A percentile compares a stretch with the other conserved stretches of the same genome.
Evolutionary conservation across 2,329 filamentous ascomycete species (phyloP).

Genomic region (Hymenoscyphus fructigenus): DNA sequence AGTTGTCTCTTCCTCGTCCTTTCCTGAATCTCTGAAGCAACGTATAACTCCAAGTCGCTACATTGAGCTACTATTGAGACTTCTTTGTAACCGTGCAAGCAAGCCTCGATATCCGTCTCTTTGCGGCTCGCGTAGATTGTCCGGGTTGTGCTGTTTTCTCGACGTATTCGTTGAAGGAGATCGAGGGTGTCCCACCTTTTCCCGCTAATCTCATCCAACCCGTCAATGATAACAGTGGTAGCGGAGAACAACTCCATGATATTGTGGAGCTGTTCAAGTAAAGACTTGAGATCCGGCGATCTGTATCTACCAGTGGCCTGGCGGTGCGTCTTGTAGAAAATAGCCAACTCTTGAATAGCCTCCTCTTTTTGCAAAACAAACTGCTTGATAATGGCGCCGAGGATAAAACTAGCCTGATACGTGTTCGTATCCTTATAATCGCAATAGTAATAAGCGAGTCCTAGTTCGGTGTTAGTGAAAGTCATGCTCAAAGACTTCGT

Average conservation of each 20-base stretch:
- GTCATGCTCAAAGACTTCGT: background rate
- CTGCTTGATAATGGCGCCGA: constrained; percentile 14
- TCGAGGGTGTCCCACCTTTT: background rate
- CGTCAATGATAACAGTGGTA: background rate
- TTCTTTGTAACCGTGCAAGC: background rate
- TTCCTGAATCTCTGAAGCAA: constrained; percentile 15
- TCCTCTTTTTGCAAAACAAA: background rate
- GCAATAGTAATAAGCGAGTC: constrained; percentile 28
- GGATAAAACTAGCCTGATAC: constrained; percentile 22
- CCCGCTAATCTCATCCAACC: background rate
- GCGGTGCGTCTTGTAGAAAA: background rate
- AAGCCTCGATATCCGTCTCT: background rate
- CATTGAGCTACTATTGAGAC: constrained; percentile 12
- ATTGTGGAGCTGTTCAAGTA: background rate
- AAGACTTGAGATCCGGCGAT: background rate
- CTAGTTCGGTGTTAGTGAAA: background rate
- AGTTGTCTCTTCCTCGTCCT: constrained; percentile 4
- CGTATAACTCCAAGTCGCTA: constrained; percentile 16
- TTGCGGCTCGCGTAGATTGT: background rate
- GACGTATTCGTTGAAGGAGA: background rate
- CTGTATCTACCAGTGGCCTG: background rate
- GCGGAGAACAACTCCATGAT: background rate
- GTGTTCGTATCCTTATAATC: constrained; percentile 29
- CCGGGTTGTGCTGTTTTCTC: background rate
- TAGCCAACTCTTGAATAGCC: background rate